Evolutionary conservation across 2,329 filamentous ascomycete genomes (phyloP), one percentile per base, ranked within the genome.

Genomic region (Penicillium sclerotiorum): DNA sequence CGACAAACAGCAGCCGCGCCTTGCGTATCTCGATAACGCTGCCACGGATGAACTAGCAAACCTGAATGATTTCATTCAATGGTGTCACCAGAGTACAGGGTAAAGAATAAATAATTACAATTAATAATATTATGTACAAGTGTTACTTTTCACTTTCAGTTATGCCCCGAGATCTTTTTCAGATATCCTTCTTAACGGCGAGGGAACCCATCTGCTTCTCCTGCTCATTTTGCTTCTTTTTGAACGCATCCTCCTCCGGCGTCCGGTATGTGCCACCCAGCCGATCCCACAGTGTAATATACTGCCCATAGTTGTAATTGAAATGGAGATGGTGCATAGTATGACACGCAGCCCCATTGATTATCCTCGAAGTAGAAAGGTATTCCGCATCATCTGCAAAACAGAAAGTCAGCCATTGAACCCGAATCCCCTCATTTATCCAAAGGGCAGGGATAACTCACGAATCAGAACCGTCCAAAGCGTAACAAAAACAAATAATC

Each of bases 261-360:
- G 40, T 56, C 22, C 57, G 57, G 32, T 61, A 61, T 67, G 88
- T 95, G 51, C 88, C 88, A 47, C 90, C 89, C 17, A 96, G 73
- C 45, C 92, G 86, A 71, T 96, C 92, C 88, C 92, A 96, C 17
- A 94, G 77, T 0, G 91, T 96, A 13, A 90, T 94, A 76, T 92
- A 96, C 71, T 96, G 92, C 50, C 92, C 92, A 65, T 95, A 96
- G 76, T 96, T 96, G 80, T 89, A 90, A 75, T 89, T 88, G 78
- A 89, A 89, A 73, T 89, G 89, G 32, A 91, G 73, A 69, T 96
- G 93, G 73, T 97, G 93, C 80, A 92, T 84, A 18, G 88, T 90
- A 72, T 96, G 93, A 79, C 93, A 96, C 22, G 93, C 93, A 8
- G 58, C 55, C 36, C 93, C 93, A 69, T 97, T 97, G 72, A 96